A percentile compares a stretch with the other conserved stretches of the same genome.
phyloP scores from a whole-genome alignment of 192 early-diverging fungal species.

The Backusella parvicylindrica region DNA sequence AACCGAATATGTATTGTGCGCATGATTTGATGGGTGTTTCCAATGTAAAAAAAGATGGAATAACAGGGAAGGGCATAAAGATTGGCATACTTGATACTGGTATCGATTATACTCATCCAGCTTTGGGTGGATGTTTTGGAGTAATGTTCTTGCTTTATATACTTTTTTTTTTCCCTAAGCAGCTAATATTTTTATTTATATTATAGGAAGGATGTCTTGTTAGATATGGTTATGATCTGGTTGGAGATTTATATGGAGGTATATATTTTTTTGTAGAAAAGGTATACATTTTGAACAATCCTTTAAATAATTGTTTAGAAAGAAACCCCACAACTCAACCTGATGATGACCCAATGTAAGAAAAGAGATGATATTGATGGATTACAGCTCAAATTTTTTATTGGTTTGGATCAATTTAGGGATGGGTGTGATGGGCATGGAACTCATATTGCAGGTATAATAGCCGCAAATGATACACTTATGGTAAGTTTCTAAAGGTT shows the following conservation, averaged over 20 bases:
- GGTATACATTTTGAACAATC: not conserved
- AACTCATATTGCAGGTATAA: constrained; percentile 61
- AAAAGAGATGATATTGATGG: not conserved
- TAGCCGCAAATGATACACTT: constrained; percentile 33
- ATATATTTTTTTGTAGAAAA: not conserved
- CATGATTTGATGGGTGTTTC: constrained; percentile 55
- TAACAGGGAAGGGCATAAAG: constrained; percentile 56
- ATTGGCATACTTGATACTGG: constrained; percentile 62
- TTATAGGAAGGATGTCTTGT: constrained; percentile 44
- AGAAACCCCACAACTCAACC: not conserved
- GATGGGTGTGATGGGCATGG: constrained; percentile 53
- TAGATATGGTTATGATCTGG: constrained; percentile 59
- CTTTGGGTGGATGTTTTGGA: constrained; percentile 62
- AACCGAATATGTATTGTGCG: constrained; percentile 15
- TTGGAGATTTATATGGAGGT: constrained; percentile 52
- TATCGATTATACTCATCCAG: constrained; percentile 59
- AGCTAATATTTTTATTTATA: not conserved
- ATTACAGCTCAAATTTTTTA: not conserved
- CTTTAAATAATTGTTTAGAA: not conserved
- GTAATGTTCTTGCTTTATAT: not conserved
- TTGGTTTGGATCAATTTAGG: not conserved
- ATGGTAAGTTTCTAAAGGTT: not conserved
- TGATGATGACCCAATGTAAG: constrained; percentile 21
- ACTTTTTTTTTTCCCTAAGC: not conserved
- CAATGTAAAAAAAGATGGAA: constrained; percentile 37